Base-by-base conservation (phyloP, 1,139 yeast genomes). In the Wickerhamomyces sp. region DNA sequence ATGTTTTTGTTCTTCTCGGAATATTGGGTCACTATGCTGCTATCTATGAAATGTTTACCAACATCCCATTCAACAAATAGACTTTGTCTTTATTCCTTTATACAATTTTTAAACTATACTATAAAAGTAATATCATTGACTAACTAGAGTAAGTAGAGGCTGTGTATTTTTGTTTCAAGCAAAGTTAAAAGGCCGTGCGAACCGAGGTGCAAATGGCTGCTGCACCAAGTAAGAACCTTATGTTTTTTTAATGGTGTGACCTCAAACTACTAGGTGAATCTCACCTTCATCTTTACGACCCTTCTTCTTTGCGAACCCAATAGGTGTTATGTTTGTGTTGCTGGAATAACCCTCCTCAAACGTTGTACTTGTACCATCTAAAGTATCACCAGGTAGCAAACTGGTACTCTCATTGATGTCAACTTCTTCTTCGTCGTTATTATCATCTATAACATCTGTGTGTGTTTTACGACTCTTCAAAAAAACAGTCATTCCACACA, bases 1-100 rank as follows among this genome's bases (percentile, higher is more conserved):
- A 91, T 60, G 58, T 87, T 14, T 86, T 85, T 55, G 98, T 91
- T 28, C 74, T 91, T 25, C 70, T 84, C 25, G 98, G 98, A 2
- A 77, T 88, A 17, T 62, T 85, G 39, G 95, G 93, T 25, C 96
- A 89, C 59, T 91, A 89, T 58, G 64, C 66, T 37, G 88, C 93
- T 18, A 66, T 87, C 20, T 65, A 86, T 44, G 78, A 75, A 40
- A 80, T 88, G 81, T 79, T 81, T 28, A 23, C 31, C 20, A 48
- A 48, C 31, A 47, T 47, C 13, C 40, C 47, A 4, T 23, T 33
- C n/a, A 49, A 51, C 36, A 24, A 38, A 28, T 42, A 14, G 18
- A n/a, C n/a, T n/a, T n/a, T n/a, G n/a, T n/a, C n/a, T n/a, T n/a
- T n/a, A n/a, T 14, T 8, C 15, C 17, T n/a, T n/a, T 16, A 21